phyloP scores from a whole-genome alignment of 345 rosid species.

The Litchi chinensis region DNA sequence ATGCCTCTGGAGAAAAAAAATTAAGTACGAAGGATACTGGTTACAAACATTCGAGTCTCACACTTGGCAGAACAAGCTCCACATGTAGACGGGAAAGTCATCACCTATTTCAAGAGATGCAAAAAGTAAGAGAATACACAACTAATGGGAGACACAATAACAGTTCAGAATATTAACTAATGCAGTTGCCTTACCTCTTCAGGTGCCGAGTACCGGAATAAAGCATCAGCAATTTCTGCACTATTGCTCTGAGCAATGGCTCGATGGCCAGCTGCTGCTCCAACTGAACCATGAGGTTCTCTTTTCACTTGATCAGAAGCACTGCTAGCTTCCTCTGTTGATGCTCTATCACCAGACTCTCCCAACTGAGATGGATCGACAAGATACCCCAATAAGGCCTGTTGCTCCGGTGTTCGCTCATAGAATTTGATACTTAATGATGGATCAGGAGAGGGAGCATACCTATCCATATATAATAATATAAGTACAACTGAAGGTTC shows the following conservation, averaged over 20 bases:
- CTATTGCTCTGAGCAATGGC: conserved; percentile 89
- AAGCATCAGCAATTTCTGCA: conserved; percentile 75
- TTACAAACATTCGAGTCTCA: conserved; percentile 66
- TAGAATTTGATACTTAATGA: conserved; percentile 70
- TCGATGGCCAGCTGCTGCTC: conserved; percentile 82
- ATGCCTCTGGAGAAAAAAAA: background rate
- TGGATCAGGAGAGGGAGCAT: conserved; percentile 89
- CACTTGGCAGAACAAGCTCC: conserved; percentile 50
- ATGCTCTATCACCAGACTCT: conserved; percentile 38
- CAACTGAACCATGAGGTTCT: conserved; percentile 77
- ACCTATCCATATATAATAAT: conserved; percentile 41
- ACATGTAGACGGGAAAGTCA: conserved; percentile 66
- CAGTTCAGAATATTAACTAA: background rate
- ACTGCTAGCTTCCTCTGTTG: conserved; percentile 34
- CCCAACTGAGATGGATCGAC: conserved; percentile 52
- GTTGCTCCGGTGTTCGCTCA: conserved; percentile 88
- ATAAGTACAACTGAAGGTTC: background rate
- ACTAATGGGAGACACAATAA: background rate
- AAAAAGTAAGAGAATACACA: conserved; percentile 2
- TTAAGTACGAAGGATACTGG: conserved; percentile 52
- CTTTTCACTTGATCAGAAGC: conserved; percentile 32
- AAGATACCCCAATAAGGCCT: conserved; percentile 70
- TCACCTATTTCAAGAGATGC: conserved; percentile 41
- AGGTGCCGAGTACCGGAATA: conserved; percentile 80
- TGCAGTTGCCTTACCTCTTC: conserved; percentile 64